phyloP scores from a whole-genome alignment of 2,329 filamentous ascomycete genomes.

The Ophiostoma sp. region DNA sequence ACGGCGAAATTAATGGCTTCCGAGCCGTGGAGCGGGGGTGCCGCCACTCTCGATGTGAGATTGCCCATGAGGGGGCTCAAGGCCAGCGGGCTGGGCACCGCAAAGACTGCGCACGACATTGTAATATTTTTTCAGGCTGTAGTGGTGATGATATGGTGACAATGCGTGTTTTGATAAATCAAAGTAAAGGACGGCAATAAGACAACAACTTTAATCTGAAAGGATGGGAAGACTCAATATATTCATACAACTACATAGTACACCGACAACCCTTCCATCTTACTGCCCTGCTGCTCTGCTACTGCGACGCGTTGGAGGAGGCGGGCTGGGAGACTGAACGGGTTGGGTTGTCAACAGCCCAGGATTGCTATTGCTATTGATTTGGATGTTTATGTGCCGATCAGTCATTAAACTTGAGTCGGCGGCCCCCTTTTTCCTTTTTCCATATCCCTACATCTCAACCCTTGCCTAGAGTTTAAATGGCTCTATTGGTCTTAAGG shows the following conservation, averaged over 20 bases:
- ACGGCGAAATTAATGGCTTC: slow-evolving; percentile 6
- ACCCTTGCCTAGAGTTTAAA: background rate
- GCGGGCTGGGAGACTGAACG: background rate
- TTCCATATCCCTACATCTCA: background rate
- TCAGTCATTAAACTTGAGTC: background rate
- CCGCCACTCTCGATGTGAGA: background rate
- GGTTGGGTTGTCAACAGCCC: background rate
- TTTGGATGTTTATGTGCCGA: slow-evolving; percentile 9
- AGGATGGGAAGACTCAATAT: background rate
- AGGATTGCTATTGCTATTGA: background rate
- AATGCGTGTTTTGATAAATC: background rate
- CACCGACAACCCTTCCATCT: background rate
- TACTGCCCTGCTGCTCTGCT: background rate
- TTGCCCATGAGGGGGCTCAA: background rate
- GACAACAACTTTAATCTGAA: no score
- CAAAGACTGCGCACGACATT: slow-evolving; percentile 13
- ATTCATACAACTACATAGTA: background rate
- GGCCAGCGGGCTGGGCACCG: background rate
- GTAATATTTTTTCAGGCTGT: background rate
- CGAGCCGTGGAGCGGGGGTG: background rate
- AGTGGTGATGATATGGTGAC: background rate
- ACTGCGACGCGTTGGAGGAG: background rate
- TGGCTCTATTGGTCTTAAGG: background rate
- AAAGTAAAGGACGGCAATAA: background rate
- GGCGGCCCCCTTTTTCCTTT: slow-evolving; percentile 1